Conservation (phyloP, 2,329 filamentous ascomycete species). For the Alternaria rosae region DNA sequence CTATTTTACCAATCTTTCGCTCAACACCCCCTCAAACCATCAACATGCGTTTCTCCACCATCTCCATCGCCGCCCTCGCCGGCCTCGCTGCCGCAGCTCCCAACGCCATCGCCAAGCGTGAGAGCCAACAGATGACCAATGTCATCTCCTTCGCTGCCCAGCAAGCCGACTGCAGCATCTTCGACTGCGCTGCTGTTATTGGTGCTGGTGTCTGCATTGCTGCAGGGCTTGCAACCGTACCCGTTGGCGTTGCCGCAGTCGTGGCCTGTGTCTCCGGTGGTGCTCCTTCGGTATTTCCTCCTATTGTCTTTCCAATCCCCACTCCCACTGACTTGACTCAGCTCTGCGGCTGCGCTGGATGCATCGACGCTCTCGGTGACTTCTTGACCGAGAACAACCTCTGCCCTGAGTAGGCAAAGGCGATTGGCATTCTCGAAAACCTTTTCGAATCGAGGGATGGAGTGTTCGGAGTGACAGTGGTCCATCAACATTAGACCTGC, state of each 20-base stretch:
- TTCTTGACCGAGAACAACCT: conserved; percentile 14
- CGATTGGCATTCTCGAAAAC: not conserved
- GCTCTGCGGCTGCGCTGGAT: conserved; percentile 14
- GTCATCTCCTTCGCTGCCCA: conserved; percentile 13
- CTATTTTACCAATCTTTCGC: conserved; percentile 2
- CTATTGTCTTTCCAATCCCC: not conserved
- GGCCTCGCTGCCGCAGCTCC: conserved; percentile 14
- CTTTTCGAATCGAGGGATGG: not conserved
- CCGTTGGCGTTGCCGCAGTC: conserved; percentile 8
- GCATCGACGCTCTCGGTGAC: conserved; percentile 9
- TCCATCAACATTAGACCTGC: not conserved
- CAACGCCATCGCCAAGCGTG: conserved; percentile 8
- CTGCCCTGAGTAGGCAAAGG: not conserved
- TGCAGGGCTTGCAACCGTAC: conserved; percentile 1
- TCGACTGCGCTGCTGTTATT: conserved; percentile 14
- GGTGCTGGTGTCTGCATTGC: conserved; percentile 11
- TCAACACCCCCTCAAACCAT: not conserved
- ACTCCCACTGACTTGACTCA: not conserved
- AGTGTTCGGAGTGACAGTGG: not conserved
- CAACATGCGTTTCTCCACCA: conserved; percentile 18
- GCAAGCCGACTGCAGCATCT: conserved; percentile 11
- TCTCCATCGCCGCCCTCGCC: conserved; percentile 11
- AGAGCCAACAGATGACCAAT: conserved; percentile 11
- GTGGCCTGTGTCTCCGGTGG: conserved; percentile 7
- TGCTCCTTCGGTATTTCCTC: conserved; percentile 10